Base-by-base conservation (phyloP, 2,329 filamentous ascomycete species). In the Hypoxylon sp. region DNA sequence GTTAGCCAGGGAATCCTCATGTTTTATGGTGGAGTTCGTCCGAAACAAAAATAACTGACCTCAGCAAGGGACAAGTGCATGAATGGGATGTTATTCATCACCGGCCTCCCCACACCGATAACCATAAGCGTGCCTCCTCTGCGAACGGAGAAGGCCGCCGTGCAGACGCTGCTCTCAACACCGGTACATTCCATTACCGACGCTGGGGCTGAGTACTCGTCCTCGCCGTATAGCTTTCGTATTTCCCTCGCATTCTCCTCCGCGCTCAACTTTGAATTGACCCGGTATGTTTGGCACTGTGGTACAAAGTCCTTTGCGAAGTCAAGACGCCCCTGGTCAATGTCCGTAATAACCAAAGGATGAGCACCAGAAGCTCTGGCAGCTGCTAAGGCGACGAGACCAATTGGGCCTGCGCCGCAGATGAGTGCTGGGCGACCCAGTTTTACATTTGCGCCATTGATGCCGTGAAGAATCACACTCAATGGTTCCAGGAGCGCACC, bases 161-260 rank as follows among this genome's bases (percentile, higher is more conserved):
- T 89, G 66, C 83, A 81, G 7, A 91, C 82, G 72, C 87, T 90
- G 72, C 83, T 88, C 78, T 92, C 88, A 0, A 91, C 85, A 0
- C 89, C 89, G 0, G 89, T 92, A 71, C 89, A 92, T 77, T 91
- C 89, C 1, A 91, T 81, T 2, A 90, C 85, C 0, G 85, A 85
- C 11, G 85, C 81, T 0, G 89, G 89, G 27, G 87, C 86, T 10
- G 79, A 79, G 72, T 89, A 89, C 72, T 90, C 87, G 5, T 82
- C 80, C 6, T 73, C 66, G 8, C 74, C 75, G 35, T 89, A 90
- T 5, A 90, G 67, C n/a, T 78, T 77, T 51, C 87, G 79, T 63
- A 90, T 88, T 8, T 79, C 81, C 62, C 79, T 80, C 0, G 85
- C 86, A 61, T 88, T 88, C 15, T 80, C 81, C 69, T 86, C 77